Conservation (phyloP, 2,329 filamentous ascomycete genomes). For the Aspergillus sp. region DNA sequence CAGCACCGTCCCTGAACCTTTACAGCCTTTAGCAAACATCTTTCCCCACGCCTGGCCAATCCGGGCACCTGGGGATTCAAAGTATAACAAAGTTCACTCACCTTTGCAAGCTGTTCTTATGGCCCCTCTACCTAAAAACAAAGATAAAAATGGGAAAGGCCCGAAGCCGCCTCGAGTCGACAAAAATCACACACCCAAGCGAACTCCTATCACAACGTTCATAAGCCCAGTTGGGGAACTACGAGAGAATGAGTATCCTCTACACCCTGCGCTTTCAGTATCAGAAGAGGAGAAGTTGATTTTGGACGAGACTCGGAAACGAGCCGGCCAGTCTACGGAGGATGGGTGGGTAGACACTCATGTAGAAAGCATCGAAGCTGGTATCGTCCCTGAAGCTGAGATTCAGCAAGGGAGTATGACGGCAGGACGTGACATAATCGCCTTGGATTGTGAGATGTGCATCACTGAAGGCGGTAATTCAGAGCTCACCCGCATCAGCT, state of each 20-base stretch:
- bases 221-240: constrained; percentile 72
- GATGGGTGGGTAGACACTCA: constrained; percentile 82
- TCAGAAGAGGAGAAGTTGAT: constrained; percentile 56
- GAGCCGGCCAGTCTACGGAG: constrained; percentile 47
- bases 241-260: constrained; percentile 75
- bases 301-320: constrained; percentile 54
- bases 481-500: constrained; percentile 83
- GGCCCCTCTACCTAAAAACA: constrained; percentile 67
- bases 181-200: constrained; percentile 68
- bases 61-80: constrained; percentile 81
- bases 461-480: constrained; percentile 76
- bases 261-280: constrained; percentile 75
- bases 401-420: constrained; percentile 81
- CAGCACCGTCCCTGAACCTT: constrained; percentile 44
- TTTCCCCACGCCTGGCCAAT: constrained; percentile 90
- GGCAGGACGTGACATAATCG: constrained; percentile 73
- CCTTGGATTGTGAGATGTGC: constrained; percentile 97
- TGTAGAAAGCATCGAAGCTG: constrained; percentile 66
- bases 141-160: constrained; percentile 62
- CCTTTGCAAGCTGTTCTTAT: constrained; percentile 82
- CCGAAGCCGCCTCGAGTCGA: constrained; percentile 63
- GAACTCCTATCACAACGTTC: constrained; percentile 80
- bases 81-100: constrained; percentile 77
- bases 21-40: constrained; percentile 73
- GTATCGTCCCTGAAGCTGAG: constrained; percentile 64